phyloP scores from a whole-genome alignment of 805 yeast species.

The Zygosaccharomyces bailii region DNA sequence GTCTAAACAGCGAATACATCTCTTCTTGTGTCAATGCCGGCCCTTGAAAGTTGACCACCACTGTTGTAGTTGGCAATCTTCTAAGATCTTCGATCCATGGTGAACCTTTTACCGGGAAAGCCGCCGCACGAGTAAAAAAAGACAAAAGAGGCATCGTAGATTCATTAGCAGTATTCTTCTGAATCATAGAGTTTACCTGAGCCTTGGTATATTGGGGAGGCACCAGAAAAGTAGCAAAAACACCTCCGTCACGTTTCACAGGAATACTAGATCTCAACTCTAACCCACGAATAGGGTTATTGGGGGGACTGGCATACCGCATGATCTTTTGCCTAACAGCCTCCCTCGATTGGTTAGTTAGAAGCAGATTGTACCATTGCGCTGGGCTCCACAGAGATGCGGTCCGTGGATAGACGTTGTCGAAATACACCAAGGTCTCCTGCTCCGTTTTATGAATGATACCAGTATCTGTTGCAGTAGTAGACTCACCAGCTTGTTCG shows the following conservation, averaged over 20 bases:
- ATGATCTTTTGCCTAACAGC: conserved; percentile 41
- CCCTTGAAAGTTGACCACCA: conserved; percentile 74
- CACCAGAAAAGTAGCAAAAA: conserved; percentile 72
- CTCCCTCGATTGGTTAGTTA: conserved; percentile 37
- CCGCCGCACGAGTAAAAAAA: conserved; percentile 49
- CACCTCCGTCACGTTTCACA: conserved; percentile 86
- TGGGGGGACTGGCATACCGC: conserved; percentile 39
- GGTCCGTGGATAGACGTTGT: conserved; percentile 49
- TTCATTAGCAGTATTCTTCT: conserved; percentile 43
- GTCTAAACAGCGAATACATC: conserved; percentile 72
- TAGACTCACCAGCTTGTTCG: conserved; percentile 53
- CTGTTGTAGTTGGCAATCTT: conserved; percentile 61
- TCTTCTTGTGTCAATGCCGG: conserved; percentile 73
- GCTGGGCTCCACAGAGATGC: conserved; percentile 45
- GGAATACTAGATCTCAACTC: conserved; percentile 61
- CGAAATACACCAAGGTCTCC: conserved; percentile 55
- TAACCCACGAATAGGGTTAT: conserved; percentile 40
- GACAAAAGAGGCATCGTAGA: conserved; percentile 39
- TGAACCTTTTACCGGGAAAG: conserved; percentile 76
- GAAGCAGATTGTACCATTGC: conserved; percentile 41
- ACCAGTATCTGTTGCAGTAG: conserved; percentile 54
- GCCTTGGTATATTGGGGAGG: conserved; percentile 49
- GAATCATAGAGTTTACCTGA: conserved; percentile 52
- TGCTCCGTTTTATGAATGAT: conserved; percentile 48
- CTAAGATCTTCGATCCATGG: conserved; percentile 97